Conservation (phyloP, 805 yeast species). For the Diddensiella caesifluorescens region DNA sequence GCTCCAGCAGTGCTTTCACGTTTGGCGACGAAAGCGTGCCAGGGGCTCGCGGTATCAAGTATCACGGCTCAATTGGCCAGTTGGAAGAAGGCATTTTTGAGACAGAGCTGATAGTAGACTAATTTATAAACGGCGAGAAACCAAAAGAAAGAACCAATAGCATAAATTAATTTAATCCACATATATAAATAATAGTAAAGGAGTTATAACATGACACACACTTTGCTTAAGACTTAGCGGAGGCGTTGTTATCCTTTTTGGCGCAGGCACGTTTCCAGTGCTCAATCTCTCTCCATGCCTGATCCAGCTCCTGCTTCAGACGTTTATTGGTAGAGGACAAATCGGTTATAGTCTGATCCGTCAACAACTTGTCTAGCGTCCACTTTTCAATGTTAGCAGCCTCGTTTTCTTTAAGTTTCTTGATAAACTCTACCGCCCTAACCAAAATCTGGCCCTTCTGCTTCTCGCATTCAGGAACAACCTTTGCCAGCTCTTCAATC, state of each 20-base stretch:
- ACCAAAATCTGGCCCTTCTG: constrained; percentile 87
- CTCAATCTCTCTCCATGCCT: constrained; percentile 89
- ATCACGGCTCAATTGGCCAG: constrained; percentile 18
- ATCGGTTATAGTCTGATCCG: constrained; percentile 88
- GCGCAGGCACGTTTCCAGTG: constrained; percentile 55
- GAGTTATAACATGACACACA: not conserved
- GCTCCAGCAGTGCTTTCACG: constrained; percentile 39
- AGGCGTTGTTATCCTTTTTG: constrained; percentile 9
- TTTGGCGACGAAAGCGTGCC: constrained; percentile 32
- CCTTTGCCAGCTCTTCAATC: constrained; percentile 69
- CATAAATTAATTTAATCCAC: not conserved
- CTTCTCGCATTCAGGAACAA: constrained; percentile 77
- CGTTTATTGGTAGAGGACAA: constrained; percentile 80
- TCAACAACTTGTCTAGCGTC: constrained; percentile 86
- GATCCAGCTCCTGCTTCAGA: constrained; percentile 79
- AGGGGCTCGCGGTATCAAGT: constrained; percentile 24
- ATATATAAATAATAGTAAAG: not conserved
- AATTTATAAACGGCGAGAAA: not conserved
- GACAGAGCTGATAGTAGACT: constrained; percentile 2
- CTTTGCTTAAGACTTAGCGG: not conserved
- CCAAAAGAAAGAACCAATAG: constrained; percentile 4
- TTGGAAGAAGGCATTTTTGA: constrained; percentile 18
- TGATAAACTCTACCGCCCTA: constrained; percentile 86
- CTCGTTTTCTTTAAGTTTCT: constrained; percentile 84
- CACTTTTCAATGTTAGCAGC: constrained; percentile 86